Percentiles rank a stretch among this genome's conserved stretches.
Conservation (phyloP, 2,329 filamentous ascomycete genomes). For the Aspergillus puulaauensis region DNA sequence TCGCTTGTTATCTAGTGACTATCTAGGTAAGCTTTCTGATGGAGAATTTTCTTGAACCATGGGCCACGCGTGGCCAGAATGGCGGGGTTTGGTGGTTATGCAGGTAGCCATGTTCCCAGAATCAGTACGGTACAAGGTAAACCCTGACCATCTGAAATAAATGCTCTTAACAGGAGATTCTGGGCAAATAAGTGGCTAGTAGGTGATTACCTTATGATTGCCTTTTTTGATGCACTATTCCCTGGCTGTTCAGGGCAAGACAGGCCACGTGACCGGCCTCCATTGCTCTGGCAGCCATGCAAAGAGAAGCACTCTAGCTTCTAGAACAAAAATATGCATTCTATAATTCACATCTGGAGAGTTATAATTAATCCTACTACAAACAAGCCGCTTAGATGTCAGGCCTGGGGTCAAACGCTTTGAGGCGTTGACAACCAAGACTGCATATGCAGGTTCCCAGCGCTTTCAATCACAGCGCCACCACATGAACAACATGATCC, state of each 20-base stretch:
- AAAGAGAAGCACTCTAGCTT: not conserved
- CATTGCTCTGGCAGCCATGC: no score
- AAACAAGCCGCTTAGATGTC: not conserved
- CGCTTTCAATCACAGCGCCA: not conserved
- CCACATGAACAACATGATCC: not conserved
- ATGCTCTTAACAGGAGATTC: no score
- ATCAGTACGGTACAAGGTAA: not conserved
- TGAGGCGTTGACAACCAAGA: not conserved
- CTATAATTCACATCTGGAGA: not conserved
- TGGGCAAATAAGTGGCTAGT: no score
- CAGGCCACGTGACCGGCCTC: conserved; percentile 2
- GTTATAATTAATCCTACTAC: not conserved
- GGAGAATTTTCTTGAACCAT: no score
- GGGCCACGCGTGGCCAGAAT: not conserved
- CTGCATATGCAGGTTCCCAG: conserved; percentile 6
- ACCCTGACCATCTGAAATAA: not conserved
- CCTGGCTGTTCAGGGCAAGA: conserved; percentile 2
- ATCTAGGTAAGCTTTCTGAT: no score
- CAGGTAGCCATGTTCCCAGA: not conserved
- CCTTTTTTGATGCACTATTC: no score
- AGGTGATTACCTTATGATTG: no score
- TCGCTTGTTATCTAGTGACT: no score
- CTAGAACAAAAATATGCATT: not conserved
- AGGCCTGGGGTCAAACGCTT: not conserved
- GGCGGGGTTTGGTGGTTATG: not conserved